A percentile compares a stretch with the other conserved stretches of the same genome.
Conservation (phyloP, 768 basidiomycete genomes). For the Chiua virens region DNA sequence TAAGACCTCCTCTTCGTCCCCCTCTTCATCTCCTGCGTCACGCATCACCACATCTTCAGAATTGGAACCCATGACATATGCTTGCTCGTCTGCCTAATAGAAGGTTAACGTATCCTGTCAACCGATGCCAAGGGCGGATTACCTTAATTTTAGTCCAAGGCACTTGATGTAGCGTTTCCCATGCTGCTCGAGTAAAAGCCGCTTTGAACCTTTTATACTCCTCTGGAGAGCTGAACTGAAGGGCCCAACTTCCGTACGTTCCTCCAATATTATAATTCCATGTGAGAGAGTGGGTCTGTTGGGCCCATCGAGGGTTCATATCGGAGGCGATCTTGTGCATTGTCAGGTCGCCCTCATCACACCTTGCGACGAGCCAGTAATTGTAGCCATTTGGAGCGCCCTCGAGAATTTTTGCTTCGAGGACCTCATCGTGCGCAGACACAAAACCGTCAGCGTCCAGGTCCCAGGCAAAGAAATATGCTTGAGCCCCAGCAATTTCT, state of each 20-base stretch:
- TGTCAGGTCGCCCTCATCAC: slow-evolving; percentile 48
- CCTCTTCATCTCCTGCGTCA: slow-evolving; percentile 71
- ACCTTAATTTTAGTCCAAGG: slow-evolving; percentile 85
- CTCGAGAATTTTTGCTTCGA: slow-evolving; percentile 53
- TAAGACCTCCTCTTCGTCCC: slow-evolving; percentile 75
- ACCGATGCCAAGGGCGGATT: slow-evolving; percentile 8
- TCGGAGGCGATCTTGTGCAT: slow-evolving; percentile 63
- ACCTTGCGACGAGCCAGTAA: slow-evolving; percentile 60
- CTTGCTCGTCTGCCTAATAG: slow-evolving; percentile 75
- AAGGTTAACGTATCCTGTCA: neutral
- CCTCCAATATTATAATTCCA: slow-evolving; percentile 78
- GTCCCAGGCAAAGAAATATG: slow-evolving; percentile 66
- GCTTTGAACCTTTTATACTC: slow-evolving; percentile 60
- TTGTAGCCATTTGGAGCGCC: slow-evolving; percentile 45
- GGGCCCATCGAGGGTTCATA: slow-evolving; percentile 72
- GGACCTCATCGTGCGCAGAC: slow-evolving; percentile 46
- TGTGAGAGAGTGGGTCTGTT: slow-evolving; percentile 69
- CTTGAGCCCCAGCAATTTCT: slow-evolving; percentile 42
- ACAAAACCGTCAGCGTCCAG: slow-evolving; percentile 46
- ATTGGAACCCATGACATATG: slow-evolving; percentile 74
- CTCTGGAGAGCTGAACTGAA: slow-evolving; percentile 61
- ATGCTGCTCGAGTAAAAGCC: slow-evolving; percentile 67
- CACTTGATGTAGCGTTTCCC: slow-evolving; percentile 75
- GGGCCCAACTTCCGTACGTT: slow-evolving; percentile 75
- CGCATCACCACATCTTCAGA: slow-evolving; percentile 88